Evolutionary conservation across 331 rosid genomes (phyloP), one percentile per base, ranked within the genome.

Genomic region (Rosa hybrid): DNA sequence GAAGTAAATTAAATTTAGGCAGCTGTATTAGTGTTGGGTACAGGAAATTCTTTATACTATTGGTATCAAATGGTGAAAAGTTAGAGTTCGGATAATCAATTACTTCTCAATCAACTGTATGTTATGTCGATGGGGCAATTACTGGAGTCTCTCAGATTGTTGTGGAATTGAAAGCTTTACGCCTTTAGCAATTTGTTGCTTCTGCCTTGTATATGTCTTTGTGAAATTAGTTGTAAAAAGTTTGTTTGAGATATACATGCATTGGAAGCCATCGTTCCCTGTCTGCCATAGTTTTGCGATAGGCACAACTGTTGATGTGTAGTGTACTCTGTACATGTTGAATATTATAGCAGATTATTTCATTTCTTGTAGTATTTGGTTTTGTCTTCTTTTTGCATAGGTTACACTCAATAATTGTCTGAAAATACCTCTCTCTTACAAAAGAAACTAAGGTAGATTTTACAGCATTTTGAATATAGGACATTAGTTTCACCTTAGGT

Each of bases 371-470:
- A 38, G 30, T 18, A 51, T 34, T 34, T 10, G 45, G 23, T 10
- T 38, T 14, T 44, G 14, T 54, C 50, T 50, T 73, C 38, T 74
- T 6, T 21, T 38, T 74, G n/a, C 25, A 14, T n/a, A 56, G 38
- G 38, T 39, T 20, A 20, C 68, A 56, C 68, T 64, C 25, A 17
- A 64, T 51, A 4, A 8, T 5, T 45, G 12, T 45, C 9, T 45
- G 49, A 2, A 25, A 8, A 38, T 74, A 30, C n/a, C 59, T 48
- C 18, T 39, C 79, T 77, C 49, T 53, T 34, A 45, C 13, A 23
- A 77, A 77, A 34, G 74, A 65, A 65, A 30, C 51, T 48, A 45
- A 20, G 18, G 38, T 20, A 65, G 65, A 65, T 7, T 65, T 30
- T 8, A 38, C 74, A 20, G 41, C 68, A 53, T 30, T 6, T 49